Evolutionary conservation across 1,284 basidiomycete species (phyloP).

Genomic region (Austroboletus niveus): DNA sequence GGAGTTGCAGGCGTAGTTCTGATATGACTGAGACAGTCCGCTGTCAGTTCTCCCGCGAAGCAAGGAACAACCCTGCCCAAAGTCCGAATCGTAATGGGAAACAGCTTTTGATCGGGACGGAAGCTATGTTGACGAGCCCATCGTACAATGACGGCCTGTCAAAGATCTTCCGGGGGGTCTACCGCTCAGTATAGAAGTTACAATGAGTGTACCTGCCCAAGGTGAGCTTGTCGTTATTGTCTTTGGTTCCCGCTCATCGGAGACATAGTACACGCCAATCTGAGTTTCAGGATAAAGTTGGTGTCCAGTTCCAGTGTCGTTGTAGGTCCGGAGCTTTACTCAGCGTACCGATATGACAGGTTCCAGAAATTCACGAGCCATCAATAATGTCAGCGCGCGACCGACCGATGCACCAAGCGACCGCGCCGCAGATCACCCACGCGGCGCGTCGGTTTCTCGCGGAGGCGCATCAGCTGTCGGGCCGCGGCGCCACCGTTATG

Average conservation of each 20-base stretch:
- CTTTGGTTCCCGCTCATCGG: conserved; percentile 12
- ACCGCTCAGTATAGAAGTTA: conserved; percentile 11
- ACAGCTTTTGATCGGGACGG: conserved; percentile 2
- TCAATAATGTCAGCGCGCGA: not conserved
- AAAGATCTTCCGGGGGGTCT: not conserved
- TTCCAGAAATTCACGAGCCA: not conserved
- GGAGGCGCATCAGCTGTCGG: conserved; percentile 28
- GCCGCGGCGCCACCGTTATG: conserved; percentile 35
- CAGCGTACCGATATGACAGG: conserved; percentile 7
- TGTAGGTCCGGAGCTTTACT: conserved; percentile 4
- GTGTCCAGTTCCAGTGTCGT: conserved; percentile 1
- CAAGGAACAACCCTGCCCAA: not conserved
- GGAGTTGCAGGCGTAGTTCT: not conserved
- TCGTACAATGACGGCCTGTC: conserved; percentile 9
- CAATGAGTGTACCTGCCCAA: conserved; percentile 15
- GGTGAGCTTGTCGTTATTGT: conserved; percentile 22
- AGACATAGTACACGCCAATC: conserved; percentile 1
- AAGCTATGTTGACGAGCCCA: not conserved
- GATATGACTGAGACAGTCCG: not conserved
- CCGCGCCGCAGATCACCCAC: not conserved
- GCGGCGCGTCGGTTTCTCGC: conserved; percentile 23
- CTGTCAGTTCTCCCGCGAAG: conserved; percentile 1
- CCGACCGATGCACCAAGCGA: not conserved
- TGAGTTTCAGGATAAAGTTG: conserved; percentile 6
- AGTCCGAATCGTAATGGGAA: conserved; percentile 8